These are phyloP conservation scores for Gelatoporia subvermispora DNA, from an alignment of 768 basidiomycete species.

Conservation along the genomic window DNA sequence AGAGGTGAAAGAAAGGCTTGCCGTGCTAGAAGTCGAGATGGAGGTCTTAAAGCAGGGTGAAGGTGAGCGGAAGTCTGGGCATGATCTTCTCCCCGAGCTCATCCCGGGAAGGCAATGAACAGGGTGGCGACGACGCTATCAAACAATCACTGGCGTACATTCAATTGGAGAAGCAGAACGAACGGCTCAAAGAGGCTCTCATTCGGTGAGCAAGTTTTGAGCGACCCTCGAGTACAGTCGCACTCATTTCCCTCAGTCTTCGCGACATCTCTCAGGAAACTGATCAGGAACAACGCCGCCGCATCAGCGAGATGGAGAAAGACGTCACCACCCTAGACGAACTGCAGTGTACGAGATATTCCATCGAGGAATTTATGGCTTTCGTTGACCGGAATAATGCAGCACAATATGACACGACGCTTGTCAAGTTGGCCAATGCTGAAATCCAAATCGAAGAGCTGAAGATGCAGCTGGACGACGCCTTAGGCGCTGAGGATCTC, in stretches of 20 bases:
- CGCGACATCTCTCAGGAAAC: conserved; percentile 86
- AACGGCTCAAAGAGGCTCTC: conserved; percentile 90
- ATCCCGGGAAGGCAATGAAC: conserved; percentile 17
- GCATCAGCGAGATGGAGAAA: conserved; percentile 86
- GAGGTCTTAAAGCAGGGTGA: conserved; percentile 65
- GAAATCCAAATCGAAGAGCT: conserved; percentile 91
- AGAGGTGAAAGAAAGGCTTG: conserved; percentile 71
- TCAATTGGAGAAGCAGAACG: conserved; percentile 96
- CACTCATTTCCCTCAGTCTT: conserved; percentile 42
- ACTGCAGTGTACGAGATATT: conserved; percentile 62
- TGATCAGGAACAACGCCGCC: conserved; percentile 75
- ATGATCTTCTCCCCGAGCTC: neutral
- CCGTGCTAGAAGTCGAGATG: conserved; percentile 79
- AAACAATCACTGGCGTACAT: conserved; percentile 65
- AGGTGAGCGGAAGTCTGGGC: conserved; percentile 11
- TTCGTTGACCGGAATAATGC: conserved; percentile 2
- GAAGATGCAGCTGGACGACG: conserved; percentile 91
- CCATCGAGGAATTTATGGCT: neutral
- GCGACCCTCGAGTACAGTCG: neutral
- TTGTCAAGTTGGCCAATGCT: conserved; percentile 81
- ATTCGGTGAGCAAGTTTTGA: conserved; percentile 54
- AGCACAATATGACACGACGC: conserved; percentile 78
- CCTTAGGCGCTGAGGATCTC: conserved; percentile 93
- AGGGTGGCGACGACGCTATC: conserved; percentile 28
- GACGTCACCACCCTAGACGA: conserved; percentile 77